Conservation (phyloP, 768 basidiomycete genomes). For the Mycena chlorophos region DNA sequence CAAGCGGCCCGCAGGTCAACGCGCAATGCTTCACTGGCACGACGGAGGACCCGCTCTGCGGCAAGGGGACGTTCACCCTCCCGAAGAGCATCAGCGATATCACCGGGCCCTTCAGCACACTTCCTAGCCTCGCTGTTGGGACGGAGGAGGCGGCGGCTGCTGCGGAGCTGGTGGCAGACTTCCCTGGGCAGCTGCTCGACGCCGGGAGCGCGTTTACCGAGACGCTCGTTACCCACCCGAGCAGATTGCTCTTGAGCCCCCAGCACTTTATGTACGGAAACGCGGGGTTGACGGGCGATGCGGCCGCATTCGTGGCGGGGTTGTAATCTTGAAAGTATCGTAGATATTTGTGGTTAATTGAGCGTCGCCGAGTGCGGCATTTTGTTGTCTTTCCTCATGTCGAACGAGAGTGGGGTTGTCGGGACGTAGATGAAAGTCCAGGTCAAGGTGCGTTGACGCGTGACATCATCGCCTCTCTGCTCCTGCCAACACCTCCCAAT, state of each 20-base stretch:
- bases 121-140: conserved; percentile 12
- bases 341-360: no score
- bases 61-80: conserved; percentile 9
- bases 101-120: conserved; percentile 12
- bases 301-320: conserved; percentile 16
- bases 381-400: no score
- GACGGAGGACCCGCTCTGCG: conserved; percentile 18
- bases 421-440: no score
- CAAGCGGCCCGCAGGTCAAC: conserved; percentile 6
- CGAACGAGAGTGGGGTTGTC: no score
- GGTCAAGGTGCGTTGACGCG: no score
- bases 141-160: conserved; percentile 12
- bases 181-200: conserved; percentile 16
- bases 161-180: conserved; percentile 8
- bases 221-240: conserved; percentile 7
- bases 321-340: not conserved
- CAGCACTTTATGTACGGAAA: conserved; percentile 23
- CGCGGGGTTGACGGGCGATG: conserved; percentile 10
- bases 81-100: conserved; percentile 16
- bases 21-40: conserved; percentile 18
- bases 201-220: conserved; percentile 5
- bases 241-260: conserved; percentile 15
- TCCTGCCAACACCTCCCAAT: no score
- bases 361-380: no score
- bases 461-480: no score